Conservation (phyloP, 2,329 filamentous ascomycete genomes). For the Tolypocladium pustulatum region DNA sequence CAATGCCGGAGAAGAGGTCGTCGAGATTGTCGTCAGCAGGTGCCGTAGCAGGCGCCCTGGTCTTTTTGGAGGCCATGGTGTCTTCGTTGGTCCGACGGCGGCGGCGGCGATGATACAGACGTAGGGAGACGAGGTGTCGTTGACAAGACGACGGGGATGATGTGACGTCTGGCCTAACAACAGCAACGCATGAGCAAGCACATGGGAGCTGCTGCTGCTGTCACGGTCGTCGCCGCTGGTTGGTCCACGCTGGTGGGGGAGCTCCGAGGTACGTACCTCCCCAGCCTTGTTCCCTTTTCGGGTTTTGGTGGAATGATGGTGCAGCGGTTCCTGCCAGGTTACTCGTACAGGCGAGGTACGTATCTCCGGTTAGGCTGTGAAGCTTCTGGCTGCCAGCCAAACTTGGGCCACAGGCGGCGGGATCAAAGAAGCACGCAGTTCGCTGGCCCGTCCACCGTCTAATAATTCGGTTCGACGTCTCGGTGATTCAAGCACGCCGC, state of each 20-base stretch:
- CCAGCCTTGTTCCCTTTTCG: not conserved
- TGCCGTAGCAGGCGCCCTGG: constrained; percentile 37
- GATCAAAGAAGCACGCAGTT: not conserved
- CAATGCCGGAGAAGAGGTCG: constrained; percentile 55
- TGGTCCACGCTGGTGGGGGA: not conserved
- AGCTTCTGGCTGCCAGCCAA: not conserved
- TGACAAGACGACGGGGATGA: not conserved
- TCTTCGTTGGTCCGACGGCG: not conserved
- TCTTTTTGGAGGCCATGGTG: constrained; percentile 50
- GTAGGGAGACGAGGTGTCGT: not conserved
- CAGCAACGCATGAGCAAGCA: not conserved
- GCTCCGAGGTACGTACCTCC: not conserved
- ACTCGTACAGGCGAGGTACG: not conserved
- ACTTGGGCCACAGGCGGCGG: not conserved
- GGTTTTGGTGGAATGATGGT: not conserved
- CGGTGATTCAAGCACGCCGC: not conserved
- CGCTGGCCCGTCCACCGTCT: not conserved
- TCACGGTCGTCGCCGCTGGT: not conserved
- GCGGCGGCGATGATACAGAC: not conserved
- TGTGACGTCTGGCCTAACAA: not conserved
- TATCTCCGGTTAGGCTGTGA: not conserved
- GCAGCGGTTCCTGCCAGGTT: not conserved
- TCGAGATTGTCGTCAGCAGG: constrained; percentile 53
- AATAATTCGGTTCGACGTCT: not conserved
- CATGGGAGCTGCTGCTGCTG: not conserved